A percentile compares a stretch with the other conserved stretches of the same genome.
These are phyloP conservation scores for Colletotrichum eleusines DNA, from an alignment of 2,329 filamentous ascomycete species.

Conservation along the genomic window DNA sequence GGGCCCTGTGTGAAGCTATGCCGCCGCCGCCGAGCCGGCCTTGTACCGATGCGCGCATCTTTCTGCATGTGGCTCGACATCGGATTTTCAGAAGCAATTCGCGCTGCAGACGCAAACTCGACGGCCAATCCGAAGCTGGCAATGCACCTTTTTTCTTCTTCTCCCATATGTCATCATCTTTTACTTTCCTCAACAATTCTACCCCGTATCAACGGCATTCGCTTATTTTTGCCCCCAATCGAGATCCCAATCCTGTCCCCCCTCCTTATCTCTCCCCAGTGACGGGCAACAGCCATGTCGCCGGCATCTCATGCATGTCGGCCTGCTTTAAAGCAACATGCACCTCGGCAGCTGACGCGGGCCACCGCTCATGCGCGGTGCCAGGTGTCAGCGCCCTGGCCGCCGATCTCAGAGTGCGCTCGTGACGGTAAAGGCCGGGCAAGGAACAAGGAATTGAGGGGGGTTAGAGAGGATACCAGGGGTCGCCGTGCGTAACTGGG, in stretches of 20 bases:
- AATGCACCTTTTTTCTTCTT: not conserved
- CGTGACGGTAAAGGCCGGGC: constrained; percentile 27
- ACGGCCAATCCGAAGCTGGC: not conserved
- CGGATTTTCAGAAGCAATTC: not conserved
- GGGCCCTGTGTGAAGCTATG: not conserved
- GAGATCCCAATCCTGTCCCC: constrained; percentile 2
- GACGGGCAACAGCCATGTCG: not conserved
- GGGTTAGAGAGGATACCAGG: no score
- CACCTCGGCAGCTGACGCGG: constrained; percentile 34
- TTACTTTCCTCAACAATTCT: not conserved
- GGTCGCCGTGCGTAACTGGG: constrained; percentile 11
- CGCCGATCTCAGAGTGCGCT: constrained; percentile 29
- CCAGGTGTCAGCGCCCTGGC: constrained; percentile 35
- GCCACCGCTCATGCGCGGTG: constrained; percentile 2
- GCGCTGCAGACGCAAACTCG: not conserved
- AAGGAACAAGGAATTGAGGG: not conserved
- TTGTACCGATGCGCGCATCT: not conserved
- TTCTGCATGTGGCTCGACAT: not conserved
- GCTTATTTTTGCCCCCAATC: not conserved
- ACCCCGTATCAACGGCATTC: not conserved
- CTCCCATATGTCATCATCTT: not conserved
- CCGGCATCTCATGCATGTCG: not conserved
- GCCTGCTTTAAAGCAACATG: constrained; percentile 4
- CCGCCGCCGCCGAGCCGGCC: no score
- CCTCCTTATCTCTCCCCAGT: not conserved